phyloP scores from a whole-genome alignment of 495 filamentous ascomycete species.

The Penicillium longicatenatum region DNA sequence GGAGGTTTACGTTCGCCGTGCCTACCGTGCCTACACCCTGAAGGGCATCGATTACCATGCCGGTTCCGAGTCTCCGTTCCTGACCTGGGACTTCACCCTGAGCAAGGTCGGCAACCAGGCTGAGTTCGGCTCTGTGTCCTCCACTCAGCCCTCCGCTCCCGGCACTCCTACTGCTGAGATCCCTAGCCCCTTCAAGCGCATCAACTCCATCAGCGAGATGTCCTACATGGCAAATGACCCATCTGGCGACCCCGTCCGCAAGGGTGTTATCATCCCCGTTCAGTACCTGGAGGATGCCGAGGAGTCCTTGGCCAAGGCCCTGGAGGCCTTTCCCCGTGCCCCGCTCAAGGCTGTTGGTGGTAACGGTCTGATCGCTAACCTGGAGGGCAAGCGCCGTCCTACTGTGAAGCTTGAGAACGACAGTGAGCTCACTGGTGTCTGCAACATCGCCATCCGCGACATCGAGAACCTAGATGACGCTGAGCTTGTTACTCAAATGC shows the following conservation, averaged over 20 bases:
- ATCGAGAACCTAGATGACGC: conserved; percentile 82
- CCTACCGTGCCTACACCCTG: conserved; percentile 91
- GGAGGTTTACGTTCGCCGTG: conserved; percentile 94
- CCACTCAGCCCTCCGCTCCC: conserved; percentile 78
- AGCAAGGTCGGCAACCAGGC: conserved; percentile 81
- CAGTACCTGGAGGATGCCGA: conserved; percentile 92
- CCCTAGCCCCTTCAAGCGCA: conserved; percentile 67
- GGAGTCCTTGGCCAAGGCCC: conserved; percentile 75
- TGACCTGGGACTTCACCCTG: conserved; percentile 95
- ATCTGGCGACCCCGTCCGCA: conserved; percentile 75
- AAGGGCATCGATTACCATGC: conserved; percentile 86
- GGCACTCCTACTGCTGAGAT: conserved; percentile 70
- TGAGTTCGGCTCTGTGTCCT: conserved; percentile 80
- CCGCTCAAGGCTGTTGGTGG: conserved; percentile 35
- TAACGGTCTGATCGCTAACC: conserved; percentile 66
- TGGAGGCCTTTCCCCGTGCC: conserved; percentile 73
- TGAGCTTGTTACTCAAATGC: conserved; percentile 75
- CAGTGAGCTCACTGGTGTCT: conserved; percentile 84
- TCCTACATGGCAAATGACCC: conserved; percentile 73
- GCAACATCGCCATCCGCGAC: conserved; percentile 90
- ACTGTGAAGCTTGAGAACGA: conserved; percentile 52
- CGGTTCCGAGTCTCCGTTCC: conserved; percentile 75
- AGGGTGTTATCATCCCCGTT: conserved; percentile 92
- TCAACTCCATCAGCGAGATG: conserved; percentile 96
- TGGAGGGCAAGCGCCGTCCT: conserved; percentile 71